Evolutionary conservation across 768 basidiomycete genomes (phyloP), one percentile per base, ranked within the genome.

Genomic region (Tulasnella sp.): DNA sequence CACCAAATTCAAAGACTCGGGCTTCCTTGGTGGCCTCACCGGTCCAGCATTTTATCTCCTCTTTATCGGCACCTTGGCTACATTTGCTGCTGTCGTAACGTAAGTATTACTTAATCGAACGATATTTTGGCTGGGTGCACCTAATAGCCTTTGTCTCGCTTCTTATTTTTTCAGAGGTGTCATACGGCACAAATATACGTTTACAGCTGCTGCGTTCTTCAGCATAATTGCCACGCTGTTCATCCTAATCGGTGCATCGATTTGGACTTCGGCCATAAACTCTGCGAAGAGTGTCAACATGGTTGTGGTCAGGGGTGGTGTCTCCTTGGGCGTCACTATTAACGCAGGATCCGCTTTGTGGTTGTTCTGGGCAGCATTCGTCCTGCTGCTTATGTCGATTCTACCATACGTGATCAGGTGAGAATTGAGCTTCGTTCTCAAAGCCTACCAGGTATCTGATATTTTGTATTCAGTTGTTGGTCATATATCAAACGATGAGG

Each of bases 361-460:
- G 35, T 33, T 58, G 5, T 34, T 58, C 20, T 58, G 57, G 57
- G 49, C 55, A 4, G 48, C 57, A 13, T 58, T 55, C 28, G 44
- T 44, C 35, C n/a, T 48, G 3, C 46, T 56, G 2, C 27, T 58
- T 13, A 13, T 58, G n/a, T 55, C 57, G 10, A 56, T 53, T 10
- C 22, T 47, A 8, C 57, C 57, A 20, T 58, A 58, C 37, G 31
- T 47, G 24, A 40, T 58, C 39, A 58, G 54, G 45, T 58, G 33
- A 9, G 53, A 1, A 15, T 46, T 43, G 25, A n/a, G n/a, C n/a
- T n/a, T n/a, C n/a, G n/a, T n/a, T n/a, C n/a, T n/a, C n/a, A n/a
- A n/a, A n/a, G n/a, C n/a, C n/a, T n/a, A n/a, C n/a, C n/a, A n/a
- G n/a, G n/a, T n/a, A n/a, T n/a, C n/a, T n/a, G n/a, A n/a, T n/a